Conservation (phyloP, 2,329 filamentous ascomycete species). For the Colletotrichum truncatum region DNA sequence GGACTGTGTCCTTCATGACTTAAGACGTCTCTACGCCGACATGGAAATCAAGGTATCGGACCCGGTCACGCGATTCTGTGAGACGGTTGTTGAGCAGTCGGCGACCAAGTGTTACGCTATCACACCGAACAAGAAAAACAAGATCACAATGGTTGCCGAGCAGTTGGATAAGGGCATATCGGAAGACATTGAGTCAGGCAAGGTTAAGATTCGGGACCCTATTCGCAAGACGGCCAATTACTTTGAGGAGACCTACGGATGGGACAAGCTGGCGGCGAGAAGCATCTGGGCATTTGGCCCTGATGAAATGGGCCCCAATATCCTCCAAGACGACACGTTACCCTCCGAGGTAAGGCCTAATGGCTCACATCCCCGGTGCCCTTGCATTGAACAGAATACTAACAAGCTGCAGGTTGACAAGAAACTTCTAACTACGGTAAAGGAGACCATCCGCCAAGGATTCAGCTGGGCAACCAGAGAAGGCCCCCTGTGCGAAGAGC, state of each 20-base stretch:
- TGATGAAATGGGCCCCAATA: slow-evolving; percentile 93
- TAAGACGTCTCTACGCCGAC: slow-evolving; percentile 92
- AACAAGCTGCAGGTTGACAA: slow-evolving; percentile 76
- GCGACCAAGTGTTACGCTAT: slow-evolving; percentile 98
- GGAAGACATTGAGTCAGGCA: slow-evolving; percentile 90
- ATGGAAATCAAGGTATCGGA: slow-evolving; percentile 99
- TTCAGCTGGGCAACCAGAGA: slow-evolving; percentile 97
- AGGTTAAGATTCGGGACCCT: slow-evolving; percentile 91
- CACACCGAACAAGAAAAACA: slow-evolving; percentile 99
- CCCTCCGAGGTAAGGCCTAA: slow-evolving; percentile 76
- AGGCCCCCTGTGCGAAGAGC: slow-evolving; percentile 97
- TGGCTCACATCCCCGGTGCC: neutral
- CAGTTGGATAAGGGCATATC: slow-evolving; percentile 95
- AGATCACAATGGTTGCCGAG: slow-evolving; percentile 98
- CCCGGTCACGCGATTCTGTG: slow-evolving; percentile 95
- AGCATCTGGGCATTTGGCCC: slow-evolving; percentile 99
- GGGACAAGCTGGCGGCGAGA: slow-evolving; percentile 91
- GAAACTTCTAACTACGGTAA: slow-evolving; percentile 84
- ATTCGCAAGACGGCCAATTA: slow-evolving; percentile 94
- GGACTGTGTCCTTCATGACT: slow-evolving; percentile 97
- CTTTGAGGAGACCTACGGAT: slow-evolving; percentile 96
- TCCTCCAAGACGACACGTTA: slow-evolving; percentile 95
- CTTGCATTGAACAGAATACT: slow-evolving; percentile 11
- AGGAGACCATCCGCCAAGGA: slow-evolving; percentile 93
- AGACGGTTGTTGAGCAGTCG: slow-evolving; percentile 96